Conservation (phyloP, 306 rosid genomes). For the Aeschynomene evenia region DNA sequence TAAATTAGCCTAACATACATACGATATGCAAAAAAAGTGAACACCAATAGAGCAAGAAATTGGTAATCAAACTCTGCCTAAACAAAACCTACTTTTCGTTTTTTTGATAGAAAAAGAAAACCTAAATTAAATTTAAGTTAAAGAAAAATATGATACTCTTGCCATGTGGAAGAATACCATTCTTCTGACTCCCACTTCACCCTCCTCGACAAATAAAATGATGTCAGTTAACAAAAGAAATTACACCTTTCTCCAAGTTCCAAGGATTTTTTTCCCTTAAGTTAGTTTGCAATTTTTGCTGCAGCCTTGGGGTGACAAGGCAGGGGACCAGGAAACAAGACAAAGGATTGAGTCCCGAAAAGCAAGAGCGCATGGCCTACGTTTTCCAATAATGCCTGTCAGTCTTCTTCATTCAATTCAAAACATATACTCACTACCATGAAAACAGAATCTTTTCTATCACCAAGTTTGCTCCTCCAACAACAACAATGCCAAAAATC, state of each 20-base stretch:
- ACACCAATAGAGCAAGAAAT: background rate
- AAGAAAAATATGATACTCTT: background rate
- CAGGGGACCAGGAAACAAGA: background rate
- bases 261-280: background rate
- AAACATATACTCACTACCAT: background rate
- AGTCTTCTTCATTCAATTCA: conserved; percentile 6
- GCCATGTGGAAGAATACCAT: background rate
- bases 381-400: conserved; percentile 11
- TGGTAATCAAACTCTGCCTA: background rate
- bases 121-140: background rate
- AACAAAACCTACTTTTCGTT: conserved; percentile 1
- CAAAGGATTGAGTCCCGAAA: background rate
- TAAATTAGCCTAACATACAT: background rate
- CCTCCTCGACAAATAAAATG: background rate
- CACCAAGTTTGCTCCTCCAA: conserved; percentile 12
- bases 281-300: background rate
- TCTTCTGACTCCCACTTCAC: background rate
- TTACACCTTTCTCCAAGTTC: background rate
- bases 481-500: conserved; percentile 5
- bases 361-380: conserved; percentile 4
- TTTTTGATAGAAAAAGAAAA: background rate
- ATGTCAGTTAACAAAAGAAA: conserved; percentile 2
- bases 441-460: conserved; percentile 2
- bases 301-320: background rate
- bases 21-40: conserved; percentile 9